Evolutionary conservation across 345 rosid species (phyloP).

Genomic region (Populus alba): DNA sequence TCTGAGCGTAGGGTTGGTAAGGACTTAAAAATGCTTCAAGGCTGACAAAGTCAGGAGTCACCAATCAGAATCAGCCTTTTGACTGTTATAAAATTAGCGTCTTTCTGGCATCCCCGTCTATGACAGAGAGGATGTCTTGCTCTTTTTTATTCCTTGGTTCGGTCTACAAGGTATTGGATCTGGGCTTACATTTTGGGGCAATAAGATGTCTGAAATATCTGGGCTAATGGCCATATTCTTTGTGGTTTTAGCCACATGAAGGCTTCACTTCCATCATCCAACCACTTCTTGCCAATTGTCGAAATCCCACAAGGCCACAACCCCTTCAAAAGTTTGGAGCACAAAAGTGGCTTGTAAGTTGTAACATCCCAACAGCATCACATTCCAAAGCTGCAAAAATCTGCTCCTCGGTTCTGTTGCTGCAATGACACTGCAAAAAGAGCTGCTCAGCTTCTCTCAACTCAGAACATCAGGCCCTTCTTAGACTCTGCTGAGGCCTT

Average conservation of each 20-base stretch:
- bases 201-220: background rate
- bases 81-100: too few relatives aligned
- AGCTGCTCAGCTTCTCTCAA: slow-evolving; percentile 44
- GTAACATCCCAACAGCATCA: background rate
- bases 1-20: too few relatives aligned
- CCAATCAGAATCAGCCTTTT: too few relatives aligned
- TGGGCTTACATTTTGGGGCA: background rate
- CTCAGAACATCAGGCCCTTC: slow-evolving; percentile 37
- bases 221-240: background rate
- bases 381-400: background rate
- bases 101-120: too few relatives aligned
- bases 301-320: background rate
- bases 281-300: background rate
- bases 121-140: too few relatives aligned
- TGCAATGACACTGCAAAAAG: background rate
- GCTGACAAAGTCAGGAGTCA: too few relatives aligned
- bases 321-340: background rate
- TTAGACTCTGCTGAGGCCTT: slow-evolving; percentile 62
- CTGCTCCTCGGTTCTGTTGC: background rate
- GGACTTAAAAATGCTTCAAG: too few relatives aligned
- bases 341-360: background rate
- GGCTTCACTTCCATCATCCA: background rate
- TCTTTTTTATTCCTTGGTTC: too few relatives aligned
- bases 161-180: background rate
- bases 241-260: background rate